Conservation (phyloP, 805 yeast genomes). For the Sugiyamaella americana region DNA sequence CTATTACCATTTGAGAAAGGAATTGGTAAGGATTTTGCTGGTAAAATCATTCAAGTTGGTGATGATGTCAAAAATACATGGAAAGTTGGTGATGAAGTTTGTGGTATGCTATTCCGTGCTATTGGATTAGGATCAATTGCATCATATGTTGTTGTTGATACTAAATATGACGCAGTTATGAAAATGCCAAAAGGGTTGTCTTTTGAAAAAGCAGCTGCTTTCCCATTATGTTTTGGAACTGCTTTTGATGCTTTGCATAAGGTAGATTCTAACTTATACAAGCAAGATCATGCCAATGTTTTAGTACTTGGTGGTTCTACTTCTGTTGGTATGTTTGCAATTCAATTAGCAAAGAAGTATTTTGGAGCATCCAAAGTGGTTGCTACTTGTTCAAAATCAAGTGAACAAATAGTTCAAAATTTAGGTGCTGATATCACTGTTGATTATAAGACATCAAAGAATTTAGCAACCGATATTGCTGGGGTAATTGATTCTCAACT, state of each 20-base stretch:
- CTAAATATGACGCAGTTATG: slow-evolving; percentile 43
- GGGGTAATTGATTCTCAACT: neutral
- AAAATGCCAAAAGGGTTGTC: slow-evolving; percentile 44
- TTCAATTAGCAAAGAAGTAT: slow-evolving; percentile 50
- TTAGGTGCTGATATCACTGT: slow-evolving; percentile 56
- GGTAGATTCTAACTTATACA: slow-evolving; percentile 28
- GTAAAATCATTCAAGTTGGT: slow-evolving; percentile 54
- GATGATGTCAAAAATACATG: slow-evolving; percentile 32
- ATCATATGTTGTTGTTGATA: slow-evolving; percentile 50
- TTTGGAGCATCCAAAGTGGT: slow-evolving; percentile 47
- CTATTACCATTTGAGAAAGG: slow-evolving; percentile 47
- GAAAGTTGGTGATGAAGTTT: slow-evolving; percentile 56
- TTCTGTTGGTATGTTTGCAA: slow-evolving; percentile 52
- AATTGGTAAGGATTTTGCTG: slow-evolving; percentile 65
- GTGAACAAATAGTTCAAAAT: slow-evolving; percentile 39
- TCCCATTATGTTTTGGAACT: slow-evolving; percentile 60
- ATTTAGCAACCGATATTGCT: neutral
- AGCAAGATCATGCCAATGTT: slow-evolving; percentile 41
- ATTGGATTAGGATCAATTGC: slow-evolving; percentile 52
- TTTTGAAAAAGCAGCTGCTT: slow-evolving; percentile 55
- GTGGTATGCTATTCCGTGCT: slow-evolving; percentile 52
- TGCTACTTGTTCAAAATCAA: slow-evolving; percentile 47
- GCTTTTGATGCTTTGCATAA: slow-evolving; percentile 42
- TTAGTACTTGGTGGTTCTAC: slow-evolving; percentile 72
- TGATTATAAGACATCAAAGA: slow-evolving; percentile 38